Percentiles rank a stretch among this genome's conserved stretches.
These are phyloP conservation scores for Cydonia oblonga DNA, from an alignment of 331 rosid species.

Conservation along the genomic window DNA sequence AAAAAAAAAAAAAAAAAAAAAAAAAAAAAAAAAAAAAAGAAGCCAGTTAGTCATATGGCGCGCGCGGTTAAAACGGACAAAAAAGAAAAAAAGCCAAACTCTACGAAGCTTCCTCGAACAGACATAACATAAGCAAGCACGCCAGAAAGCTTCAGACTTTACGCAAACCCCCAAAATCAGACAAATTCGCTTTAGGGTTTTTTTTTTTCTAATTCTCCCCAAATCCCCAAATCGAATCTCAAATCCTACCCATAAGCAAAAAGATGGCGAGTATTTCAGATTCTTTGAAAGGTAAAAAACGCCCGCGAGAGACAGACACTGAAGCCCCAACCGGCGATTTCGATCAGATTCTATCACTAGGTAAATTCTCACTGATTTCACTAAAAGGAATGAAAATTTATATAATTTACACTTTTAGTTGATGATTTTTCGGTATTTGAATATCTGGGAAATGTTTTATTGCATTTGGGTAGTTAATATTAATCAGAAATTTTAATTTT, in stretches of 20 bases:
- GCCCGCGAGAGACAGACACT: slow-evolving; percentile 33
- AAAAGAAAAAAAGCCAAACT: accelerated
- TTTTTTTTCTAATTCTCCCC: not conserved
- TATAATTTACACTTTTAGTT: not conserved
- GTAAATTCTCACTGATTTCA: slow-evolving; percentile 6
- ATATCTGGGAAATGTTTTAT: not conserved
- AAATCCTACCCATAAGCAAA: not conserved
- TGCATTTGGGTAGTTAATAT: not conserved
- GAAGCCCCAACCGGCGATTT: slow-evolving; percentile 20
- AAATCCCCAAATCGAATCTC: not conserved
- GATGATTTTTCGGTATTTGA: not conserved
- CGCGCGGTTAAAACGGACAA: too few species aligned
- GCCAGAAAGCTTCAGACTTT: not conserved
- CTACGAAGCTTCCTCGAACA: not conserved
- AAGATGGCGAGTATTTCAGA: slow-evolving; percentile 34
- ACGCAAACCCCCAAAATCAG: not conserved
- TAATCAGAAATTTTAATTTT: not conserved
- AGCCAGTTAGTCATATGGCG: too few species aligned
- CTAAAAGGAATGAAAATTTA: not conserved
- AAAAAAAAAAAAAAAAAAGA: too few species aligned
- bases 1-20: too few species aligned
- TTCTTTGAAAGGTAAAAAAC: slow-evolving; percentile 55
- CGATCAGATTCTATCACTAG: slow-evolving; percentile 35
- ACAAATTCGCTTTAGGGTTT: not conserved
- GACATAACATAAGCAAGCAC: not conserved